These are phyloP conservation scores for Pachyrhizus erosus DNA, from an alignment of 306 rosid species.

Conservation along the genomic window DNA sequence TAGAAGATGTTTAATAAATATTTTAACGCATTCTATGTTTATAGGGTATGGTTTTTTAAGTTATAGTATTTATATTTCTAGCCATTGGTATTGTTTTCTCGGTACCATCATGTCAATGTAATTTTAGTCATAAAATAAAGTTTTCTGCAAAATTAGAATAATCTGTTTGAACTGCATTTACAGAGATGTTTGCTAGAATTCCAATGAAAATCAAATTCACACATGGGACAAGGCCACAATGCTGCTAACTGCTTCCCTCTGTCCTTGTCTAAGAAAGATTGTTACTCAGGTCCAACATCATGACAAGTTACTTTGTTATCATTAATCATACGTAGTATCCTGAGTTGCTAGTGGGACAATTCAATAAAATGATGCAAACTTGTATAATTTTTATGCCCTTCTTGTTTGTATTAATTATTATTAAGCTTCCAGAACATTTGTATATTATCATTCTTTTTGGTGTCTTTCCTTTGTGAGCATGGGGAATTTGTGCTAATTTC, in stretches of 20 bases:
- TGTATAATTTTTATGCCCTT: not conserved
- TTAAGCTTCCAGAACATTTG: not conserved
- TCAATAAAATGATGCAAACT: not conserved
- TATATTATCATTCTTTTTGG: not conserved
- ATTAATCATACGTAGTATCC: not conserved
- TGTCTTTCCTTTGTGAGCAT: not conserved
- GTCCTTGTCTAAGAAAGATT: not conserved
- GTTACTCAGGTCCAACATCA: slow-evolving; percentile 13
- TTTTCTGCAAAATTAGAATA: slow-evolving; percentile 24
- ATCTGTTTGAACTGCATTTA: slow-evolving; percentile 6
- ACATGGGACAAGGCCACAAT: not conserved
- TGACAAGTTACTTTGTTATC: not conserved
- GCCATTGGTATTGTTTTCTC: not conserved
- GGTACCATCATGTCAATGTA: not conserved
- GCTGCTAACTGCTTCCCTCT: not conserved
- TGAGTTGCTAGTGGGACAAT: not conserved
- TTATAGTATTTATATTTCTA: not conserved
- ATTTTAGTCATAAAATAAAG: not conserved
- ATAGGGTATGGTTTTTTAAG: not conserved
- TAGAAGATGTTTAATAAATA: no score
- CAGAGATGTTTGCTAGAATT: slow-evolving; percentile 9
- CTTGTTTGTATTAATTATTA: no score
- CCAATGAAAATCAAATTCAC: not conserved
- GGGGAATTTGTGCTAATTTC: not conserved
- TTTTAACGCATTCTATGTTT: not conserved